A percentile compares a stretch with the other conserved stretches of the same genome.
Evolutionary conservation across 2,329 filamentous ascomycete genomes (phyloP).

Genomic region (Leptosphaerulina australis): DNA sequence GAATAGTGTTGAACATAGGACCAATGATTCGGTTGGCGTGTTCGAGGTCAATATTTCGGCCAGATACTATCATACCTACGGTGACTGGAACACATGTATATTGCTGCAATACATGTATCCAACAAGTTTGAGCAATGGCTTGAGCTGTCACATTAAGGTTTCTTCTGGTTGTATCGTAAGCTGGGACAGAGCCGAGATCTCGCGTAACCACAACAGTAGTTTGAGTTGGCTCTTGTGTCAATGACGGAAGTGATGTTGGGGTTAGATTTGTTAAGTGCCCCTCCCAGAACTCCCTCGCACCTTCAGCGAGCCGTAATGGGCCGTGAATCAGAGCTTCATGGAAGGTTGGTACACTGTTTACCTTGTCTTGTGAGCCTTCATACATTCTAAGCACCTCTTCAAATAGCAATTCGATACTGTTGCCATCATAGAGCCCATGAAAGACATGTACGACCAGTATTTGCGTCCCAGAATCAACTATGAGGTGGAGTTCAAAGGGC

Average conservation of each 20-base stretch:
- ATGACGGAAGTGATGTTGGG: conserved; percentile 37
- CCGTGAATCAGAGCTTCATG: conserved; percentile 71
- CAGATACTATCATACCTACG: conserved; percentile 79
- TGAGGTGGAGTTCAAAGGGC: conserved; percentile 60
- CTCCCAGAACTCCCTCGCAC: conserved; percentile 71
- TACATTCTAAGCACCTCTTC: conserved; percentile 63
- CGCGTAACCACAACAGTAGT: conserved; percentile 34
- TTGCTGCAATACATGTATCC: conserved; percentile 67
- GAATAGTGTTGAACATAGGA: conserved; percentile 88
- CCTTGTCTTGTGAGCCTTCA: conserved; percentile 25
- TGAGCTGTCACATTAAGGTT: conserved; percentile 76
- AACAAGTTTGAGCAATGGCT: conserved; percentile 76
- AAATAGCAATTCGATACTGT: conserved; percentile 73
- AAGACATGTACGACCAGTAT: conserved; percentile 73
- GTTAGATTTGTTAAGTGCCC: conserved; percentile 56
- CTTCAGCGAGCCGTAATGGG: conserved; percentile 61
- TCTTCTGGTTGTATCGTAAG: conserved; percentile 56
- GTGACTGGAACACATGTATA: conserved; percentile 57
- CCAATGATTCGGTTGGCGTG: conserved; percentile 72
- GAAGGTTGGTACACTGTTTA: conserved; percentile 61
- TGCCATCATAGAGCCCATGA: conserved; percentile 86
- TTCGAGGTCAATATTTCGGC: conserved; percentile 72
- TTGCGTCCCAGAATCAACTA: conserved; percentile 40
- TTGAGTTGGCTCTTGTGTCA: conserved; percentile 24
- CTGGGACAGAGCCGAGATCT: conserved; percentile 56